Evolutionary conservation across 2,329 filamentous ascomycete genomes (phyloP).

Genomic region (Claviceps fusiformis): DNA sequence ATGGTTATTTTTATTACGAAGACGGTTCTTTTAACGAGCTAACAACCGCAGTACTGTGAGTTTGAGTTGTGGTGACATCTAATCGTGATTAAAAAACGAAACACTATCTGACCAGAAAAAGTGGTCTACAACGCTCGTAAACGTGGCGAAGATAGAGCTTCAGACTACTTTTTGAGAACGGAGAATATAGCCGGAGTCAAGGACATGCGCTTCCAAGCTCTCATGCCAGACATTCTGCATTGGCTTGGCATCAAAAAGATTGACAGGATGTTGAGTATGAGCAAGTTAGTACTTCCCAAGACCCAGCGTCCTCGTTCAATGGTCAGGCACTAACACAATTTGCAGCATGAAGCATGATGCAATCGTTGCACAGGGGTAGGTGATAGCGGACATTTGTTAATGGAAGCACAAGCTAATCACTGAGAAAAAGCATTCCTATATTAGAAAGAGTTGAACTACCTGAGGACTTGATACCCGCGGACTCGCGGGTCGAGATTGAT

Average conservation of each 20-base stretch:
- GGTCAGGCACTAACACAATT: neutral
- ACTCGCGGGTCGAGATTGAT: conserved; percentile 96
- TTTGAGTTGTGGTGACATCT: conserved; percentile 19
- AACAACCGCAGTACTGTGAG: conserved; percentile 32
- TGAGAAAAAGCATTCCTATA: conserved; percentile 56
- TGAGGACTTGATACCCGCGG: conserved; percentile 83
- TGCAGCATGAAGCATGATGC: conserved; percentile 79
- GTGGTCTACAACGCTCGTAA: conserved; percentile 70
- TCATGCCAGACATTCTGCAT: conserved; percentile 96
- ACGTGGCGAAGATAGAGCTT: conserved; percentile 64
- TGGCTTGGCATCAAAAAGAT: conserved; percentile 99
- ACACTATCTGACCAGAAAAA: conserved; percentile 8
- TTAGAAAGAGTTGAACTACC: conserved; percentile 83
- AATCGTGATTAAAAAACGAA: conserved; percentile 4
- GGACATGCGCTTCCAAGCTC: conserved; percentile 91
- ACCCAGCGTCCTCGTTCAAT: neutral
- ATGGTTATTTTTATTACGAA: neutral
- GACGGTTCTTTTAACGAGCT: neutral
- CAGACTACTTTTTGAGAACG: conserved; percentile 93
- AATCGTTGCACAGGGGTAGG: conserved; percentile 64
- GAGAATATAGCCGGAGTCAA: conserved; percentile 97
- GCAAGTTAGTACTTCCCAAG: conserved; percentile 49
- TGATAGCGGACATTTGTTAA: neutral
- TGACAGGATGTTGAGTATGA: conserved; percentile 97
- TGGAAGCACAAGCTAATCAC: neutral